Evolutionary conservation across 306 rosid species (phyloP), one percentile per base, ranked within the genome.

Genomic region (Oemleria cerasiformis): DNA sequence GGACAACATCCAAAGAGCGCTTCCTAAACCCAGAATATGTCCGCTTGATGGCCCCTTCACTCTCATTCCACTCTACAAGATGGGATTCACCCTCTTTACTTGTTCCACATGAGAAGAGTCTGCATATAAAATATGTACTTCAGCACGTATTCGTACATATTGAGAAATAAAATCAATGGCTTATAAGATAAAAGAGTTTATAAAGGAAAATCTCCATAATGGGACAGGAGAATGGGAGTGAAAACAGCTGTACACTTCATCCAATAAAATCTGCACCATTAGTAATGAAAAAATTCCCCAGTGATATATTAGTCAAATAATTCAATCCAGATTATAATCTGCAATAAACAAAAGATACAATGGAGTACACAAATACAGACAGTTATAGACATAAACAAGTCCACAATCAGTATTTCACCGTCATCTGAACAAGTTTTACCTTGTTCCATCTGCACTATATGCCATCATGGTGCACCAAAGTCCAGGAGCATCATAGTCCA

Each of bases 31-130:
- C 85, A 51, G 77, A 41, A 65, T 81, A 81, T 51, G 85, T 77
- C 67, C 85, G 77, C 25, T 73, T 81, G 50, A 81, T 81, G 45
- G 85, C 82, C 30, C 85, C 85, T 70, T 81, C 82, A 34, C 85
- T 81, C 66, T 81, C 85, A 74, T 81, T 81, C 85, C 85, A 81
- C 79, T 81, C 85, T 43, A 81, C 85, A 60, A 81, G 77, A 81
- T 81, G 79, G 36, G 82, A 81, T 69, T 81, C 85, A 43, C 85
- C 85, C 6, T 81, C 85, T 59, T 81, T 81, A 61, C 85, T 74
- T 9, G 85, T 81, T 59, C 85, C 85, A 15, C 85, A 81, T 9
- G 85, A 81, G 77, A 81, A 81, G 56, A 81, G 85, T 75, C 85
- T 81, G 61, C 63, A 25, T 4, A 19, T 12, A 23, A 3, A 41